Evolutionary conservation across 192 early-diverging fungal genomes (phyloP).

Genomic region (Coemansia sp.): DNA sequence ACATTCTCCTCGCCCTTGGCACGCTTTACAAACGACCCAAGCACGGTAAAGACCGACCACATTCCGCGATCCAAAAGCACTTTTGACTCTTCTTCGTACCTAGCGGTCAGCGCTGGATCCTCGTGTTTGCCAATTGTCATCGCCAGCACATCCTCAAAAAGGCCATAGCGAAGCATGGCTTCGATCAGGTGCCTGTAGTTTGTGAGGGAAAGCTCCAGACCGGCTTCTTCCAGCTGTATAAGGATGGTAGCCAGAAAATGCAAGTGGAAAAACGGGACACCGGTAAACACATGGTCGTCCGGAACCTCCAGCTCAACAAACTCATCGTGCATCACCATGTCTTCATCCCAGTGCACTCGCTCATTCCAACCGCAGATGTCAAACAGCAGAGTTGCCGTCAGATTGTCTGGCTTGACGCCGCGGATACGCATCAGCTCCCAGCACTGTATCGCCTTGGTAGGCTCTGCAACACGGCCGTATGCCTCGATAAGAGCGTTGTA

Average conservation of each 20-base stretch:
- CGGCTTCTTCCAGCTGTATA: conserved; percentile 37
- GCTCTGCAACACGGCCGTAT: conserved; percentile 42
- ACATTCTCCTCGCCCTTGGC: conserved; percentile 2
- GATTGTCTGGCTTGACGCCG: conserved; percentile 37
- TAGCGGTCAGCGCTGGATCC: neutral
- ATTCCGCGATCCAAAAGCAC: conserved; percentile 7
- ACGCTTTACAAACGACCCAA: neutral
- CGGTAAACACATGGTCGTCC: conserved; percentile 41
- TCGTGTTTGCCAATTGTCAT: conserved; percentile 40
- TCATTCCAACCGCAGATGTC: conserved; percentile 53
- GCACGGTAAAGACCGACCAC: conserved; percentile 1
- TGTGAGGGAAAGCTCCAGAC: conserved; percentile 34
- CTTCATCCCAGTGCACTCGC: conserved; percentile 51
- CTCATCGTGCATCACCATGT: conserved; percentile 25
- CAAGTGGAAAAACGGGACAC: conserved; percentile 36
- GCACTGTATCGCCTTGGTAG: conserved; percentile 42
- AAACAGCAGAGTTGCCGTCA: conserved; percentile 48
- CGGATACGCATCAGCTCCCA: conserved; percentile 55
- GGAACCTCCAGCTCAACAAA: conserved; percentile 34
- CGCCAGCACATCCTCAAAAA: conserved; percentile 28
- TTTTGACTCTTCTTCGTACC: conserved; percentile 7
- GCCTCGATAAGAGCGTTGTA: conserved; percentile 53
- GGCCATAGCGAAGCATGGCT: conserved; percentile 32
- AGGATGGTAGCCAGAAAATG: conserved; percentile 36
- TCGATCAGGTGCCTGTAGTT: conserved; percentile 48